Percentiles rank a stretch among this genome's conserved stretches.
Conservation (phyloP, 768 basidiomycete genomes). For the Russula vinacea region DNA sequence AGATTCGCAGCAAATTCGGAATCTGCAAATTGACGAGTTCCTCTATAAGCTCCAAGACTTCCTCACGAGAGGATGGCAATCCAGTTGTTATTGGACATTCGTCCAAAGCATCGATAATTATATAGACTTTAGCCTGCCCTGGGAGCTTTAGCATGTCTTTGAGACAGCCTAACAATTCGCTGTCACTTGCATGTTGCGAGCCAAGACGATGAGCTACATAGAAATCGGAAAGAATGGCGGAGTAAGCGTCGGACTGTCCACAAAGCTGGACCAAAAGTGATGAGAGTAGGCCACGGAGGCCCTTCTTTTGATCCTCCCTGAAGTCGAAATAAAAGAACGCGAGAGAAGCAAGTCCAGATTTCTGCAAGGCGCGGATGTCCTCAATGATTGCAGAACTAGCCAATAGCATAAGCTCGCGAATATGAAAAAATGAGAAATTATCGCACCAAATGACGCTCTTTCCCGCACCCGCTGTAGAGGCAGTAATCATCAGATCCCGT, state of each 20-base stretch:
- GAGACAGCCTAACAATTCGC: constrained; percentile 1
- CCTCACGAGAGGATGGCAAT: neutral
- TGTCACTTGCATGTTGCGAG: neutral
- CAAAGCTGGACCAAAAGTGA: constrained; percentile 5
- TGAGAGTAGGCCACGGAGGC: neutral
- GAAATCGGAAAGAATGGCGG: neutral
- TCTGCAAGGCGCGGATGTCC: neutral
- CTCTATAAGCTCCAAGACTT: neutral
- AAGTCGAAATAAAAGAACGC: constrained; percentile 14
- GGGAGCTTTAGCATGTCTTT: neutral
- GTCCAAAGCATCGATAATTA: constrained; percentile 12
- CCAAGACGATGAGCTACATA: constrained; percentile 1
- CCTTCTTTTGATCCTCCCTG: constrained; percentile 2
- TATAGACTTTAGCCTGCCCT: neutral
- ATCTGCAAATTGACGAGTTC: neutral
- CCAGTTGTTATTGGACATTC: neutral
- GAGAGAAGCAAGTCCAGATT: neutral
- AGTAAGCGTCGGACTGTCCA: neutral
- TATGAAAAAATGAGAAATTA: neutral
- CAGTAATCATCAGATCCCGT: neutral
- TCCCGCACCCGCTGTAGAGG: constrained; percentile 4
- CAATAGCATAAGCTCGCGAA: too few species aligned
- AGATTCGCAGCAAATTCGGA: constrained; percentile 1
- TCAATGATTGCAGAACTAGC: neutral
- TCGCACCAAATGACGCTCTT: constrained; percentile 11